Conservation (phyloP, 2,329 filamentous ascomycete species). For the Botryosphaeria dothidea region DNA sequence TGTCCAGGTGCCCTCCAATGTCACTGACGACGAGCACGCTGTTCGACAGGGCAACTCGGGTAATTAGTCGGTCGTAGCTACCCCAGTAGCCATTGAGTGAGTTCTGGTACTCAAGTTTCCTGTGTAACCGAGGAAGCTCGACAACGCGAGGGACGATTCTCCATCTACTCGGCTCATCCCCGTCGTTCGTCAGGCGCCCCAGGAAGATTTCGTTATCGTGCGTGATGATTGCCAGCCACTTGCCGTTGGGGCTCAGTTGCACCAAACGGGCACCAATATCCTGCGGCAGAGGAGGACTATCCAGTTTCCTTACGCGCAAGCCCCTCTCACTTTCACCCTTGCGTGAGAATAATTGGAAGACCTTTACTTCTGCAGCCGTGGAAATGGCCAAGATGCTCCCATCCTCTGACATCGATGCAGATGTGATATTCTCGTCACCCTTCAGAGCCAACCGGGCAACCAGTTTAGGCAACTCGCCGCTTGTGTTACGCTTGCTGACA, state of each 20-base stretch:
- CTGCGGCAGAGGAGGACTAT: constrained; percentile 57
- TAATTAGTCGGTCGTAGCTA: constrained; percentile 75
- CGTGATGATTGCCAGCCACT: constrained; percentile 64
- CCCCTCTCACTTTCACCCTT: constrained; percentile 56
- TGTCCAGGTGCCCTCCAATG: constrained; percentile 81
- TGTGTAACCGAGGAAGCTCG: constrained; percentile 40
- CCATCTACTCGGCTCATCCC: constrained; percentile 37
- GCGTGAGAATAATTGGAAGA: constrained; percentile 67
- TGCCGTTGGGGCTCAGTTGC: constrained; percentile 67
- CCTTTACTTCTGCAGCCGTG: constrained; percentile 72
- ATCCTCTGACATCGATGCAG: constrained; percentile 68
- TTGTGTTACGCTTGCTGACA: constrained; percentile 51
- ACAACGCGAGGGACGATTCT: constrained; percentile 39
- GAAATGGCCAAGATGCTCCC: constrained; percentile 76
- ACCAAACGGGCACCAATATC: constrained; percentile 66
- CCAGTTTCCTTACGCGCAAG: constrained; percentile 70
- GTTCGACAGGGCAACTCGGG: constrained; percentile 73
- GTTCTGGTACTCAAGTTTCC: constrained; percentile 29
- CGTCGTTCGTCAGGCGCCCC: constrained; percentile 50
- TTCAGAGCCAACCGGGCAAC: constrained; percentile 43
- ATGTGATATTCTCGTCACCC: constrained; percentile 79
- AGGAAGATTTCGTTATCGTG: constrained; percentile 46
- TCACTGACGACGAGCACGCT: constrained; percentile 78
- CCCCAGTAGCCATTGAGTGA: constrained; percentile 65
- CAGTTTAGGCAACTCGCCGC: constrained; percentile 44